Evolutionary conservation across 2,329 filamentous ascomycete genomes (phyloP).

Genomic region (Onygenales sp.): DNA sequence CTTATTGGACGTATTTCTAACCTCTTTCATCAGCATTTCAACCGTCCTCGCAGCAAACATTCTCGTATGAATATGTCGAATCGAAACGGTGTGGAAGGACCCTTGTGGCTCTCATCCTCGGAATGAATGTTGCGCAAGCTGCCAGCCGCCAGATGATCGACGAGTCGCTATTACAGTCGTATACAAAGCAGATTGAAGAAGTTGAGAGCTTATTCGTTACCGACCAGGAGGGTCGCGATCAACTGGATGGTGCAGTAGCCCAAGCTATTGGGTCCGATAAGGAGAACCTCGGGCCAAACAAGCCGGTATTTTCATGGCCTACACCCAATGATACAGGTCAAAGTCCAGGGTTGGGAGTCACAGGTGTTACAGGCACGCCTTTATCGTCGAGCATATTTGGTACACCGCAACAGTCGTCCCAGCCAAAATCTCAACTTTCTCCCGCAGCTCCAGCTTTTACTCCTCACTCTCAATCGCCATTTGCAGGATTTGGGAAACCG

Average conservation of each 20-base stretch:
- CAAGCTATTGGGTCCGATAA: slow-evolving; percentile 10
- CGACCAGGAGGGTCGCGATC: slow-evolving; percentile 23
- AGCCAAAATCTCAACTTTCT: slow-evolving; percentile 5
- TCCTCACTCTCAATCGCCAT: slow-evolving; percentile 4
- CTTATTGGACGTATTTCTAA: slow-evolving; percentile 3
- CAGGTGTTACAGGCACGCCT: background rate
- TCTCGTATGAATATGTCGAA: slow-evolving; percentile 48
- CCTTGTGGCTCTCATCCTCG: slow-evolving; percentile 48
- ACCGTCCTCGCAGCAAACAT: slow-evolving; percentile 41
- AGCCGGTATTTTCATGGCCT: background rate
- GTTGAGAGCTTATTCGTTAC: slow-evolving; percentile 30
- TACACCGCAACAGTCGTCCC: background rate
- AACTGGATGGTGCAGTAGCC: slow-evolving; percentile 16
- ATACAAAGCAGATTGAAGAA: slow-evolving; percentile 21
- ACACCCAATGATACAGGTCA: background rate
- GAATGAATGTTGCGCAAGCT: slow-evolving; percentile 45
- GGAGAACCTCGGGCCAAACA: background rate
- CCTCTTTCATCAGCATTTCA: slow-evolving; percentile 26
- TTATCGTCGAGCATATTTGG: background rate
- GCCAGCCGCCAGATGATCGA: slow-evolving; percentile 41
- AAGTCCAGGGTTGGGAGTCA: too few species aligned
- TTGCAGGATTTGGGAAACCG: background rate
- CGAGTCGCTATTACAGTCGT: slow-evolving; percentile 24
- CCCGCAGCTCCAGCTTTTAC: slow-evolving; percentile 9
- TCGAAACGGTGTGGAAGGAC: slow-evolving; percentile 47